phyloP scores from a whole-genome alignment of 768 basidiomycete genomes.

The Suillus spraguei region DNA sequence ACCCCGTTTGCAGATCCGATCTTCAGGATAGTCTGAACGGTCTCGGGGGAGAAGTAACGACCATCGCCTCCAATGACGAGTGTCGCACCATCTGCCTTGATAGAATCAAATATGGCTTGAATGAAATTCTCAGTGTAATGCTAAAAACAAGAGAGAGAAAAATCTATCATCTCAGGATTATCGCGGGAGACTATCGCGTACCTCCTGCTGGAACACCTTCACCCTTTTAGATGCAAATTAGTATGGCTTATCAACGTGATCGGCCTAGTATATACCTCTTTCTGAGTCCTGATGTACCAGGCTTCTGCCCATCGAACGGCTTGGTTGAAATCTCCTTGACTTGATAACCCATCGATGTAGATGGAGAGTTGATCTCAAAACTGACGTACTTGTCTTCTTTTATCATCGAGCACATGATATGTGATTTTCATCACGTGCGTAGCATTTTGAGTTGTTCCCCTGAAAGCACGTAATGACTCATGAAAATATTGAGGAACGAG shows the following conservation, averaged over 20 bases:
- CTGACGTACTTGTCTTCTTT: conserved; percentile 16
- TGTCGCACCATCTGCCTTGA: conserved; percentile 77
- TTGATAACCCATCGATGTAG: conserved; percentile 41
- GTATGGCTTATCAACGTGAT: conserved; percentile 21
- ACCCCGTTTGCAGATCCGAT: conserved; percentile 96
- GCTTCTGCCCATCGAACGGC: conserved; percentile 93
- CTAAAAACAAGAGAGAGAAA: conserved; percentile 40
- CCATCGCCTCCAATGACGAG: conserved; percentile 98
- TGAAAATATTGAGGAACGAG: neutral
- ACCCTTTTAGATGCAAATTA: conserved; percentile 56
- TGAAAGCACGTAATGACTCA: neutral
- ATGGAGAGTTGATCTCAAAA: conserved; percentile 9
- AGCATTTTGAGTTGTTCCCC: neutral
- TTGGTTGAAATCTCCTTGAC: conserved; percentile 78
- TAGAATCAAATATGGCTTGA: conserved; percentile 91
- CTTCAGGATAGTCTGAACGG: conserved; percentile 89
- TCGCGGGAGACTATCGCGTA: conserved; percentile 34
- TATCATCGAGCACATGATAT: conserved; percentile 14
- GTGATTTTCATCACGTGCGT: conserved; percentile 16
- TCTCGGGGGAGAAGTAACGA: conserved; percentile 85
- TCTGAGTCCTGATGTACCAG: conserved; percentile 95
- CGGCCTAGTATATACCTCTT: conserved; percentile 64
- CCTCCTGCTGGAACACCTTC: conserved; percentile 98
- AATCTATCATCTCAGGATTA: conserved; percentile 19
- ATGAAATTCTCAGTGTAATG: conserved; percentile 99